Conservation (phyloP, 2,329 filamentous ascomycete genomes). For the Ceratocystis diversiconidia region DNA sequence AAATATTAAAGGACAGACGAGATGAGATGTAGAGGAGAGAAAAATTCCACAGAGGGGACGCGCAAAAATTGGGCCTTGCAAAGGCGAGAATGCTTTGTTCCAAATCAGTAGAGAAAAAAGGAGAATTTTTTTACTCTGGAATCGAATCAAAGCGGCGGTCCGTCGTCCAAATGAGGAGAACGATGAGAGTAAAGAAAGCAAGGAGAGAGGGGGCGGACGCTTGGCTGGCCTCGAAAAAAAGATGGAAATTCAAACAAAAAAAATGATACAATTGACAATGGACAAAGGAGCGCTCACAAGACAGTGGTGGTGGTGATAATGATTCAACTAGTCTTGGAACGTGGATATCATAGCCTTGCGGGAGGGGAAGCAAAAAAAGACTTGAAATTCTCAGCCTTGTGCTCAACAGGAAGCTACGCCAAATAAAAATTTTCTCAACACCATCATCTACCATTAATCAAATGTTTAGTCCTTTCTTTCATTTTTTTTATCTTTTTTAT, state of each 20-base stretch:
- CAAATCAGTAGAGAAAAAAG: background rate
- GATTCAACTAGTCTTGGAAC: background rate
- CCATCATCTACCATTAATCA: background rate
- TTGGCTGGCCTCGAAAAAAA: background rate
- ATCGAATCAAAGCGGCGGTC: conserved; percentile 1
- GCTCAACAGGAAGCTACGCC: background rate
- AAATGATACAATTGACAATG: too few species aligned
- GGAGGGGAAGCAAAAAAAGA: background rate
- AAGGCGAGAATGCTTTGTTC: background rate
- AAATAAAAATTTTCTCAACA: background rate
- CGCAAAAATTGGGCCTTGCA: background rate
- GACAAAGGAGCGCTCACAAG: background rate
- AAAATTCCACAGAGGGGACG: background rate
- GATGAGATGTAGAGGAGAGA: background rate
- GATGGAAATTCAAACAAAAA: background rate
- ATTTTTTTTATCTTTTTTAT: too few species aligned
- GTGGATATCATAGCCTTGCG: background rate
- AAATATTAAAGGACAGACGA: background rate
- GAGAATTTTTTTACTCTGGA: background rate
- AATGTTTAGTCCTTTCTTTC: too few species aligned
- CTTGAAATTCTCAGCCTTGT: background rate
- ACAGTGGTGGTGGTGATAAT: background rate
- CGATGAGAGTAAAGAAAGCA: background rate
- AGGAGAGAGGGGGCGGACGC: background rate
- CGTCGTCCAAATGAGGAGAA: background rate